Evolutionary conservation across 169 alveolate genomes (phyloP).

Genomic region (Plasmodium fragile): DNA sequence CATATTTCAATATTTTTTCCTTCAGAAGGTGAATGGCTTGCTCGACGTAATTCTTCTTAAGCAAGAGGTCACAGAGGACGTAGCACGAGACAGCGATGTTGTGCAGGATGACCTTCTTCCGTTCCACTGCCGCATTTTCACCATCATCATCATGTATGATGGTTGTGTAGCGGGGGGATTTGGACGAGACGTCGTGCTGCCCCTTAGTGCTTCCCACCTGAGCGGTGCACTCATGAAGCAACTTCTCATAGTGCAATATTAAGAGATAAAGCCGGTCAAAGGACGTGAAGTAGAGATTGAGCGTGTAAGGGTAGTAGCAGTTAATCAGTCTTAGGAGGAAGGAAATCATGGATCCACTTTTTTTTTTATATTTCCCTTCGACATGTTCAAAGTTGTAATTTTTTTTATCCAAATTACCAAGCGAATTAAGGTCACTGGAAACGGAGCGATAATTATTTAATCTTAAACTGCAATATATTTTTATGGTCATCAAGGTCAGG

Average conservation of each 20-base stretch:
- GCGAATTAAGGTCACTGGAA: constrained; percentile 31
- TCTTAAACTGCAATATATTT: constrained; percentile 72
- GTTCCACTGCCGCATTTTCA: neutral
- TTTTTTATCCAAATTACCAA: constrained; percentile 39
- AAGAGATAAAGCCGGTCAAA: constrained; percentile 56
- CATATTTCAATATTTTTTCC: constrained; percentile 38
- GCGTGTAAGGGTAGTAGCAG: constrained; percentile 67
- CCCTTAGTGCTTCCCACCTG: neutral
- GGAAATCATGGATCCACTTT: constrained; percentile 59
- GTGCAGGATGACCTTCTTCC: constrained; percentile 10
- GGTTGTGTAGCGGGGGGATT: neutral
- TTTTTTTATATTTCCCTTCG: constrained; percentile 38
- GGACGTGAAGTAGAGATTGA: constrained; percentile 44
- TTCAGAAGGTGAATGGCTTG: constrained; percentile 53
- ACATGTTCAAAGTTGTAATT: constrained; percentile 31
- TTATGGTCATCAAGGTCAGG: constrained; percentile 37
- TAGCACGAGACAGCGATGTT: constrained; percentile 35
- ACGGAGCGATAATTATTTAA: constrained; percentile 29
- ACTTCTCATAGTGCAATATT: constrained; percentile 26
- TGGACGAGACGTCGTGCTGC: neutral
- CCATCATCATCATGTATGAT: neutral
- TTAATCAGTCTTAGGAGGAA: constrained; percentile 49
- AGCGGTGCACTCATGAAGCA: neutral
- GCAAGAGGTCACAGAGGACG: constrained; percentile 60
- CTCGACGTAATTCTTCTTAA: constrained; percentile 62